Evolutionary conservation across 2,329 filamentous ascomycete genomes (phyloP).

Genomic region (Epichloe coenophiala): DNA sequence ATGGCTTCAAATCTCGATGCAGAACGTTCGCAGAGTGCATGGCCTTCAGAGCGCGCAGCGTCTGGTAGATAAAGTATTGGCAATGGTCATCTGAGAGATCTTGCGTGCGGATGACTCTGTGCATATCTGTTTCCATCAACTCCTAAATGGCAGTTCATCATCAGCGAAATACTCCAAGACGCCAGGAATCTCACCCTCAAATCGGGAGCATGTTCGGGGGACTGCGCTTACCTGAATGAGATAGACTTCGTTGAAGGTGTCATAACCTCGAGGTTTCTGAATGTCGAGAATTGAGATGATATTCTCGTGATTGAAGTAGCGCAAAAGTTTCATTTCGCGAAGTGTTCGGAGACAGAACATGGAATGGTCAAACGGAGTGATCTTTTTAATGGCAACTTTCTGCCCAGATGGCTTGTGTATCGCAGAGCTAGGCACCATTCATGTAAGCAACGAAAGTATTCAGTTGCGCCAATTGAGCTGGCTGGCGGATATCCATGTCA

Average conservation of each 20-base stretch:
- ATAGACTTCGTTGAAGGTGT: constrained; percentile 94
- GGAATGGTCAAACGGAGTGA: constrained; percentile 96
- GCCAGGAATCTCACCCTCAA: background rate
- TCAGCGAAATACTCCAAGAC: background rate
- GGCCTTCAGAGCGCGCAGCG: constrained; percentile 88
- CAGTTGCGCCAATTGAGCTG: background rate
- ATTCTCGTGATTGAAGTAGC: constrained; percentile 99
- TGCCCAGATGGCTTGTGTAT: constrained; percentile 96
- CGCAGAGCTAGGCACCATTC: constrained; percentile 53
- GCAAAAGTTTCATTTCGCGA: constrained; percentile 96
- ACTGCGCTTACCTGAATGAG: constrained; percentile 70
- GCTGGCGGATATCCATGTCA: background rate
- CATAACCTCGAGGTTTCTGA: constrained; percentile 92
- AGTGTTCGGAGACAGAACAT: constrained; percentile 97
- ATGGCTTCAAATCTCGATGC: constrained; percentile 93
- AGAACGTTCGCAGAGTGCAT: constrained; percentile 99
- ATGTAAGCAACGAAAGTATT: background rate
- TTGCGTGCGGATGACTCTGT: constrained; percentile 95
- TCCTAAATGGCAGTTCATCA: constrained; percentile 40
- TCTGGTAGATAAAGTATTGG: constrained; percentile 99
- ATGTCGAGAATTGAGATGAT: constrained; percentile 99
- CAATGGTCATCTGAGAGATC: constrained; percentile 98
- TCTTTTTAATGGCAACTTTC: constrained; percentile 99
- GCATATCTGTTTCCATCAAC: constrained; percentile 99
- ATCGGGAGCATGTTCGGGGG: background rate